Evolutionary conservation across 2,329 filamentous ascomycete genomes (phyloP).

Genomic region (Aspergillus sp.): DNA sequence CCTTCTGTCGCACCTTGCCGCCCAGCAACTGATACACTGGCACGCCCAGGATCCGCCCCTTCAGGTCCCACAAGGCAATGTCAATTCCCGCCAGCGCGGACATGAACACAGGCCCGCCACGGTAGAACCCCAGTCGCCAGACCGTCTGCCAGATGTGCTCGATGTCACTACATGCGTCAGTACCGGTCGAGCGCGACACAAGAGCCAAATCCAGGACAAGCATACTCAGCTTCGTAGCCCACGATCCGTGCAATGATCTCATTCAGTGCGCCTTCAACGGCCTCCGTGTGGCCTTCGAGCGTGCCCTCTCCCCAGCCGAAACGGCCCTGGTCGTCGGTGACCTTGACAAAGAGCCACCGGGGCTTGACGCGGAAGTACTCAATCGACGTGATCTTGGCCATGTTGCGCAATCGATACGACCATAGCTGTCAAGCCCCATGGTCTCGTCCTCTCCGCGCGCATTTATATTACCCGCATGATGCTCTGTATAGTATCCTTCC

Average conservation of each 20-base stretch:
- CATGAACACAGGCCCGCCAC: constrained; percentile 78
- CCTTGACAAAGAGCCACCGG: constrained; percentile 76
- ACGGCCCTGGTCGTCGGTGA: constrained; percentile 66
- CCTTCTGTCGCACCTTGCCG: constrained; percentile 67
- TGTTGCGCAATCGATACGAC: constrained; percentile 28
- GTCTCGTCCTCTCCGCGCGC: neutral
- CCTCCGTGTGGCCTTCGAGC: constrained; percentile 70
- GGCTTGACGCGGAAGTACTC: constrained; percentile 76
- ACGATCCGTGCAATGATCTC: constrained; percentile 62
- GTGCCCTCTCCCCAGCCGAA: constrained; percentile 75
- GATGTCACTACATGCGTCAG: constrained; percentile 58
- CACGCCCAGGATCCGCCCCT: constrained; percentile 62
- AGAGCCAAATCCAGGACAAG: neutral
- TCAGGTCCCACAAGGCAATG: constrained; percentile 80
- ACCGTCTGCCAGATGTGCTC: constrained; percentile 78
- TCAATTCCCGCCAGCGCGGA: constrained; percentile 74
- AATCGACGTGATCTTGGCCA: constrained; percentile 64
- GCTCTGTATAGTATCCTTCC: neutral
- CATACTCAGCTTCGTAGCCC: constrained; percentile 70
- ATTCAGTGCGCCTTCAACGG: constrained; percentile 71
- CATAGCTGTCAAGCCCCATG: neutral
- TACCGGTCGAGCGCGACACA: neutral
- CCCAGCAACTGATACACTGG: constrained; percentile 73
- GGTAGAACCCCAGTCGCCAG: constrained; percentile 71
- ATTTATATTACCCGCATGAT: neutral